Evolutionary conservation across 2,329 filamentous ascomycete genomes (phyloP).

Genomic region (Monosporascus cannonballus): DNA sequence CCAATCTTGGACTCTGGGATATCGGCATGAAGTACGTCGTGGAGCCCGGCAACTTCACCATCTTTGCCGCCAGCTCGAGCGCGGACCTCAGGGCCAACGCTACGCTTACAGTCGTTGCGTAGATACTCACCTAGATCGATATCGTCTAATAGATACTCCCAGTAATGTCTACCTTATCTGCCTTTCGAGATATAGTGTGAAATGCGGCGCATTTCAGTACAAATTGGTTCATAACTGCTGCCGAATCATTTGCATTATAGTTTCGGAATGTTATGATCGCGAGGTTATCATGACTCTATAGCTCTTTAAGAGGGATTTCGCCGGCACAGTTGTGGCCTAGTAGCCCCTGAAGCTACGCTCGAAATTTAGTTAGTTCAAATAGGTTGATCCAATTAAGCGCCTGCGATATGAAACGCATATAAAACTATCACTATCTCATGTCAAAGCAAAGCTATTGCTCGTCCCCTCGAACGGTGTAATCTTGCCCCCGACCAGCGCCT

Average conservation of each 20-base stretch:
- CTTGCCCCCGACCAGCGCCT: constrained; percentile 50
- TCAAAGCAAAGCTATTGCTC: constrained; percentile 47
- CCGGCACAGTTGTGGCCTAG: too few relatives aligned
- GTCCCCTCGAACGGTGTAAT: constrained; percentile 66
- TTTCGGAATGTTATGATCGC: too few relatives aligned
- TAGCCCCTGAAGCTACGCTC: too few relatives aligned
- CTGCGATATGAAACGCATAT: too few relatives aligned
- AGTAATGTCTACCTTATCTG: not conserved
- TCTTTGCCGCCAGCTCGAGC: constrained; percentile 57
- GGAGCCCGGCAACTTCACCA: constrained; percentile 61
- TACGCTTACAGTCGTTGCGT: constrained; percentile 45
- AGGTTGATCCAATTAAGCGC: not conserved
- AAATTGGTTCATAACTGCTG: too few relatives aligned
- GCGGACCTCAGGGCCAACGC: constrained; percentile 48
- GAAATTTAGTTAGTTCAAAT: not conserved
- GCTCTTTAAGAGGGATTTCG: too few relatives aligned
- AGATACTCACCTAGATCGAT: not conserved
- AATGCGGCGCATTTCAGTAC: not conserved
- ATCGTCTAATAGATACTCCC: not conserved
- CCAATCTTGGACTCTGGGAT: constrained; percentile 50
- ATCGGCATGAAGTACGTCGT: constrained; percentile 64
- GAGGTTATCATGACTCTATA: too few relatives aligned
- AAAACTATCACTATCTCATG: constrained; percentile 7
- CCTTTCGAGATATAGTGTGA: not conserved
- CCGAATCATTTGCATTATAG: too few relatives aligned